These are phyloP conservation scores for Spirogloea muscicola DNA, from an alignment of 139 green algal genomes.

Conservation along the genomic window DNA sequence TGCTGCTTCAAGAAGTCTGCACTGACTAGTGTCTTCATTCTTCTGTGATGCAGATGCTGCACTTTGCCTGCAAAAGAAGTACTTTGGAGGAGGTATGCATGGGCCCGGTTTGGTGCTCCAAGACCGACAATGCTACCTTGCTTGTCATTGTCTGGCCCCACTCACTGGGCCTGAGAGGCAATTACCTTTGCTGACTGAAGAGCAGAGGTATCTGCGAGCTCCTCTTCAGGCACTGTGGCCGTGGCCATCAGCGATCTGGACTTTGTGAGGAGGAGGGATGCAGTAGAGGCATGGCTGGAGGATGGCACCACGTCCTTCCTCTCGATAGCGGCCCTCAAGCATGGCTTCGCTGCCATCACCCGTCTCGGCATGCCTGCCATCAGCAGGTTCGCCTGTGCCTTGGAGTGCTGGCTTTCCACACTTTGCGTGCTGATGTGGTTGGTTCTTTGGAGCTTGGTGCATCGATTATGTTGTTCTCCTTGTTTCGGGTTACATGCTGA, in stretches of 20 bases:
- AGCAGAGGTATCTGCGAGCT: neutral
- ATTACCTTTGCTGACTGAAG: neutral
- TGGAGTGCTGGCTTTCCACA: too few species aligned
- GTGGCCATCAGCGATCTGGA: slow-evolving; percentile 26
- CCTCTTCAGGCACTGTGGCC: slow-evolving; percentile 30
- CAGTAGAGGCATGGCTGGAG: slow-evolving; percentile 59
- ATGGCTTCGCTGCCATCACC: slow-evolving; percentile 20
- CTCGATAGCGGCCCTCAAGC: slow-evolving; percentile 53
- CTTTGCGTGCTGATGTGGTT: neutral
- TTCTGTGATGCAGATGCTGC: slow-evolving; percentile 21
- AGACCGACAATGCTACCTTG: neutral
- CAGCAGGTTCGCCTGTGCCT: slow-evolving; percentile 20
- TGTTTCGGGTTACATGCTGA: slow-evolving; percentile 2
- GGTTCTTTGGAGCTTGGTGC: neutral
- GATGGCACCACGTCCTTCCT: slow-evolving; percentile 82
- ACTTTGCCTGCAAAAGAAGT: slow-evolving; percentile 57
- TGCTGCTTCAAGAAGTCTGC: too few species aligned
- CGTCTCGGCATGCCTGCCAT: slow-evolving; percentile 19
- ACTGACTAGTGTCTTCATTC: too few species aligned
- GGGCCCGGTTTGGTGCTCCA: neutral
- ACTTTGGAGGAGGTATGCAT: slow-evolving; percentile 75
- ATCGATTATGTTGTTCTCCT: neutral
- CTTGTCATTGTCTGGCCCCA: neutral
- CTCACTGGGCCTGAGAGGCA: neutral
- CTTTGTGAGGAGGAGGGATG: slow-evolving; percentile 21